phyloP scores from a whole-genome alignment of 192 early-diverging fungal genomes.

The Nowakowskiella sp. region DNA sequence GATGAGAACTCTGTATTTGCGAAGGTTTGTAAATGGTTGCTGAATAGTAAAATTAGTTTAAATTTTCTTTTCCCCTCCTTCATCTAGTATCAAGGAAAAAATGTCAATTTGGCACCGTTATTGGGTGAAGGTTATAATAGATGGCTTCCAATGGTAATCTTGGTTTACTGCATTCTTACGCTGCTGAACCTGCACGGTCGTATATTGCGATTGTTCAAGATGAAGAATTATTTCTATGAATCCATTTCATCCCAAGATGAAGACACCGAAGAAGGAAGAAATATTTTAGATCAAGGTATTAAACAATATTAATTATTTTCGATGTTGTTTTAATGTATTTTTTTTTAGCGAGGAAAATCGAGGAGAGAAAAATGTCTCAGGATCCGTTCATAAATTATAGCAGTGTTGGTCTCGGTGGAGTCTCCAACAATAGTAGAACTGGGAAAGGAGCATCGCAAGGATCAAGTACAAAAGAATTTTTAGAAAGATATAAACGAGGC shows the following conservation, averaged over 20 bases:
- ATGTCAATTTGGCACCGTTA: constrained; percentile 81
- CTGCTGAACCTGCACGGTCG: constrained; percentile 78
- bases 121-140: constrained; percentile 80
- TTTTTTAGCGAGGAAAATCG: too few relatives aligned
- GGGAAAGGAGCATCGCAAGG: too few relatives aligned
- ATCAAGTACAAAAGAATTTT: too few relatives aligned
- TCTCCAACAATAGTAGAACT: too few relatives aligned
- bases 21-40: constrained; percentile 21
- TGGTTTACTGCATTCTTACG: constrained; percentile 65
- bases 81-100: constrained; percentile 42
- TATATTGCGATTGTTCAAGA: constrained; percentile 57
- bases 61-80: neutral
- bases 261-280: constrained; percentile 36
- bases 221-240: constrained; percentile 33
- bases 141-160: constrained; percentile 79
- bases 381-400: too few relatives aligned
- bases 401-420: too few relatives aligned
- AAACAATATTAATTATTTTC: neutral
- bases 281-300: constrained; percentile 40
- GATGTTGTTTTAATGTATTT: neutral
- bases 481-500: too few relatives aligned
- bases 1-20: constrained; percentile 40
- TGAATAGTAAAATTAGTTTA: neutral
- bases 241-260: constrained; percentile 5
- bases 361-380: too few relatives aligned